Evolutionary conservation across 352 stramenopile species (phyloP).

Genomic region (Vaucheria bursata): DNA sequence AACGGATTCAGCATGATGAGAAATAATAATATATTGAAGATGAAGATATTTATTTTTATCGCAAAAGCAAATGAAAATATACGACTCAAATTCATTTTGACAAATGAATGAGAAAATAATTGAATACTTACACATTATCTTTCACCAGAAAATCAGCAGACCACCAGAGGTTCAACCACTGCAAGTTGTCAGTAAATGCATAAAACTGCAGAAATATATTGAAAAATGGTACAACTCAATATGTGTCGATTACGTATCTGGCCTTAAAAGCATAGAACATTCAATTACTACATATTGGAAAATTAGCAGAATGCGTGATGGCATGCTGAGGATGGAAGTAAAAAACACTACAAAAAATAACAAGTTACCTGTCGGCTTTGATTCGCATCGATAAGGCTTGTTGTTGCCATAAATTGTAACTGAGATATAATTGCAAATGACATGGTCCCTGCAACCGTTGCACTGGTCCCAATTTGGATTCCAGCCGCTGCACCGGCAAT

Average conservation of each 20-base stretch:
- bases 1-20: no score
- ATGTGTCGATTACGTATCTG: no score
- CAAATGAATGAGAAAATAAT: no score
- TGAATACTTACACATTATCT: background rate
- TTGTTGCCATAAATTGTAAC: background rate
- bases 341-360: background rate
- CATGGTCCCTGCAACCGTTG: background rate
- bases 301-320: no score
- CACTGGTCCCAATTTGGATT: background rate
- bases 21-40: no score
- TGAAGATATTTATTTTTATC: no score
- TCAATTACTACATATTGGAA: no score
- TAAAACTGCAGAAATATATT: background rate
- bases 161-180: background rate
- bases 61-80: no score
- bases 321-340: no score
- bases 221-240: no score
- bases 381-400: background rate
- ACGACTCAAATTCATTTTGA: no score
- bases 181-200: background rate
- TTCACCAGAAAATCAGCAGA: background rate
- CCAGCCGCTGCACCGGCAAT: background rate
- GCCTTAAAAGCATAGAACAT: no score
- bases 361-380: background rate
- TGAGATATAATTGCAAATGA: background rate